Percentiles rank a stretch among this genome's conserved stretches.
Conservation (phyloP, 2,329 filamentous ascomycete species). For the Mycosphaerella sp. region DNA sequence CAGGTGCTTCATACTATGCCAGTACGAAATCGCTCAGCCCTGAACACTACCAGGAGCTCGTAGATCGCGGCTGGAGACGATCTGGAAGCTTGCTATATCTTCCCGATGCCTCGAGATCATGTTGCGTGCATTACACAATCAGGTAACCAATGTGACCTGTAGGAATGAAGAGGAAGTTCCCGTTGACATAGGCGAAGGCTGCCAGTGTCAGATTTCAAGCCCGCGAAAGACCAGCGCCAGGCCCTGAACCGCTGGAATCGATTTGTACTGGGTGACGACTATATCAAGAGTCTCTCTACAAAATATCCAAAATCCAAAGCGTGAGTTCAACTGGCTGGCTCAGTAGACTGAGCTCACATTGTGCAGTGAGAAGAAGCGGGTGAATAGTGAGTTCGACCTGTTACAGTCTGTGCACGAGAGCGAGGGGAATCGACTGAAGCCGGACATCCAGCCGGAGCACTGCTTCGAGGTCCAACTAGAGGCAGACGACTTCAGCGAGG, state of each 20-base stretch:
- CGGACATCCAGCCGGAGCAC: slow-evolving; percentile 54
- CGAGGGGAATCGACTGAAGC: slow-evolving; percentile 51
- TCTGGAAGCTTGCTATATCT: slow-evolving; percentile 64
- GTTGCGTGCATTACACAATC: slow-evolving; percentile 87
- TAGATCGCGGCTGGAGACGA: slow-evolving; percentile 71
- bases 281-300: slow-evolving; percentile 57
- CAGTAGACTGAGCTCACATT: neutral
- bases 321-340: slow-evolving; percentile 36
- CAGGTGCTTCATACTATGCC: slow-evolving; percentile 70
- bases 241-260: slow-evolving; percentile 70
- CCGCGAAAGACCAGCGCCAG: slow-evolving; percentile 67
- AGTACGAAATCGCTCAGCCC: slow-evolving; percentile 56
- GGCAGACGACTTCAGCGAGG: slow-evolving; percentile 57
- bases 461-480: slow-evolving; percentile 65
- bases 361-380: slow-evolving; percentile 51
- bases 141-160: slow-evolving; percentile 36
- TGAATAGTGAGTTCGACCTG: slow-evolving; percentile 63
- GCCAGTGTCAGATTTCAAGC: slow-evolving; percentile 58
- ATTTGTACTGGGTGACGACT: slow-evolving; percentile 62
- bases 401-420: slow-evolving; percentile 62
- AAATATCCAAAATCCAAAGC: slow-evolving; percentile 62
- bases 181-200: slow-evolving; percentile 40
- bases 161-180: neutral
- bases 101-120: slow-evolving; percentile 70
- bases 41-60: slow-evolving; percentile 62